Evolutionary conservation across 129 eudicot species (phyloP).

Genomic region (Helianthus tuberosus): DNA sequence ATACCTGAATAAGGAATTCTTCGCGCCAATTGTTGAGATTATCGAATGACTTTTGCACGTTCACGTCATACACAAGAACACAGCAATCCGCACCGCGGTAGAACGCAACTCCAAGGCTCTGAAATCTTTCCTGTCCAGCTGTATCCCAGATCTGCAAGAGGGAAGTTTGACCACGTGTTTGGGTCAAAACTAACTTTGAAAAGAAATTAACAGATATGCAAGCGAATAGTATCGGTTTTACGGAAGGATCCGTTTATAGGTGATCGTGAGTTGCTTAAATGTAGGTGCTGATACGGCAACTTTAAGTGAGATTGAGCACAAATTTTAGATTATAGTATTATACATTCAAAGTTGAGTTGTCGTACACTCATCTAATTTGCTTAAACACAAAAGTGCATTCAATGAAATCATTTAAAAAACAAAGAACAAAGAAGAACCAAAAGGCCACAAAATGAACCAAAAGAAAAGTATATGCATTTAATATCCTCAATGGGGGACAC

Average conservation of each 20-base stretch:
- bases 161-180: not conserved
- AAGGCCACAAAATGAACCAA: not conserved
- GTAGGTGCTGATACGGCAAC: not conserved
- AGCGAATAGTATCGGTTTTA: not conserved
- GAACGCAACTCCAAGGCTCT: conserved; percentile 29
- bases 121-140: conserved; percentile 27
- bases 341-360: not conserved
- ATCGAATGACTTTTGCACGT: conserved; percentile 22
- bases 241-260: not conserved
- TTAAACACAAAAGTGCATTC: not conserved
- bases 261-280: conserved; percentile 7
- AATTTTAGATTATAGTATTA: not conserved
- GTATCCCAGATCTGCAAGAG: conserved; percentile 30
- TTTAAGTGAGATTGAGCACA: not conserved
- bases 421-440: no score
- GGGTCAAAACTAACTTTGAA: conserved; percentile 10
- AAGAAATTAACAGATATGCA: not conserved
- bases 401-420: not conserved
- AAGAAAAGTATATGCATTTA: not conserved
- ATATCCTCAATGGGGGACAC: not conserved
- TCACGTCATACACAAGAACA: conserved; percentile 18
- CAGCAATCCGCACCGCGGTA: conserved; percentile 27
- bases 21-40: conserved; percentile 22
- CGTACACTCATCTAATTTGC: not conserved
- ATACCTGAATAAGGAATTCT: conserved; percentile 27